Evolutionary conservation across 1,139 yeast species (phyloP).

Genomic region (Pichia sp.): DNA sequence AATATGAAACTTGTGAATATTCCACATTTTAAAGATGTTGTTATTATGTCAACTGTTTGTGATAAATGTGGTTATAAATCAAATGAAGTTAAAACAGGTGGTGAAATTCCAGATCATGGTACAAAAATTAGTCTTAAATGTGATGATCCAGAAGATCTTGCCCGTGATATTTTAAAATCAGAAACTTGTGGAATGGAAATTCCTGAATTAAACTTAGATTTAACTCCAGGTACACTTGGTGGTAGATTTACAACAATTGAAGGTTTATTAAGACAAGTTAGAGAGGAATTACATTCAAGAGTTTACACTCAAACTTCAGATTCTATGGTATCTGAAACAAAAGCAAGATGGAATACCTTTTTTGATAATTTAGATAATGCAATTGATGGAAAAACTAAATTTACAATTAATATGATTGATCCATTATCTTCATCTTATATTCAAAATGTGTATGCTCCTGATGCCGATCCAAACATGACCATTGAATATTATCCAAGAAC

Average conservation of each 20-base stretch:
- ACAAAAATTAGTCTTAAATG: slow-evolving; percentile 65
- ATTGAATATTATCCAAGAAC: slow-evolving; percentile 89
- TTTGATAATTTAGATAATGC: slow-evolving; percentile 74
- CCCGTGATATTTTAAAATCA: slow-evolving; percentile 89
- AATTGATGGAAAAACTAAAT: slow-evolving; percentile 73
- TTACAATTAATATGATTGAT: slow-evolving; percentile 86
- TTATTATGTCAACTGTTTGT: slow-evolving; percentile 93
- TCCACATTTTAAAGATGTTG: slow-evolving; percentile 97
- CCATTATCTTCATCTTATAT: slow-evolving; percentile 94
- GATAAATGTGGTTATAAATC: slow-evolving; percentile 93
- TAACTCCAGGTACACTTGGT: slow-evolving; percentile 95
- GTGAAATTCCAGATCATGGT: slow-evolving; percentile 87
- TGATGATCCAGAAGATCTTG: slow-evolving; percentile 88
- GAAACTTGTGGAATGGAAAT: slow-evolving; percentile 84
- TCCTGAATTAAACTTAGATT: slow-evolving; percentile 86
- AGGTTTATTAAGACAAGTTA: slow-evolving; percentile 83
- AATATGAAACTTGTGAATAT: slow-evolving; percentile 96
- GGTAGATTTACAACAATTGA: slow-evolving; percentile 97
- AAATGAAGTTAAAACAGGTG: slow-evolving; percentile 98
- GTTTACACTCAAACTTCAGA: slow-evolving; percentile 86
- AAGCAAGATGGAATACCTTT: slow-evolving; percentile 74
- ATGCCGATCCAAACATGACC: slow-evolving; percentile 90
- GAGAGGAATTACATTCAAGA: slow-evolving; percentile 80
- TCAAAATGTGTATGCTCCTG: slow-evolving; percentile 98
- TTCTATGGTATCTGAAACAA: slow-evolving; percentile 78